A percentile compares a stretch with the other conserved stretches of the same genome.
phyloP scores from a whole-genome alignment of 345 rosid genomes.

The Eucalyptus cladocalyx region DNA sequence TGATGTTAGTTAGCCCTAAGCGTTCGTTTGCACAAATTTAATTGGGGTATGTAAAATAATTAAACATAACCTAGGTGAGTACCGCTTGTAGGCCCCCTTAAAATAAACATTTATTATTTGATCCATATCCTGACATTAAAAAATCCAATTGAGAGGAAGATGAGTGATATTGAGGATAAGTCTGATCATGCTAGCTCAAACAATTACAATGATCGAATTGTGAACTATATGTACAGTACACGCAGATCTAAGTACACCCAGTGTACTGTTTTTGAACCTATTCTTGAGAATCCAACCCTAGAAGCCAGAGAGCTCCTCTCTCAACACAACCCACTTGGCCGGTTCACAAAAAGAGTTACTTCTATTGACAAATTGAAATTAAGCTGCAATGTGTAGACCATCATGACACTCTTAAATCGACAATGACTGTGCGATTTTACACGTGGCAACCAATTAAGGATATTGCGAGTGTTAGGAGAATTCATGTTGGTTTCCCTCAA shows the following conservation, averaged over 20 bases:
- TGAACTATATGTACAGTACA: not conserved
- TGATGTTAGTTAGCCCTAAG: not conserved
- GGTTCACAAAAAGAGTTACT: not conserved
- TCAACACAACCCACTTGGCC: not conserved
- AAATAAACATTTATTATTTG: not conserved
- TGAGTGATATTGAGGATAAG: not conserved
- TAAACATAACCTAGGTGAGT: not conserved
- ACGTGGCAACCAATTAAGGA: not conserved
- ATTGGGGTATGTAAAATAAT: not conserved
- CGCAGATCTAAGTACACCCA: not conserved
- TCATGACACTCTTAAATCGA: not conserved
- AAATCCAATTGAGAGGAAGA: not conserved
- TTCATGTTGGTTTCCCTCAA: not conserved
- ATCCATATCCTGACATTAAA: not conserved
- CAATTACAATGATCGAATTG: not conserved
- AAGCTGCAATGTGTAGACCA: not conserved
- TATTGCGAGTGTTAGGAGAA: not conserved
- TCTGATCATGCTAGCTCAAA: not conserved
- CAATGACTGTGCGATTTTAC: not conserved
- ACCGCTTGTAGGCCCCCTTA: not conserved
- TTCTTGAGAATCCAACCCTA: not conserved
- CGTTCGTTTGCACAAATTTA: not conserved
- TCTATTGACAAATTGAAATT: not conserved
- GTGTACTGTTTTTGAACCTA: not conserved
- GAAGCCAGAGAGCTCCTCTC: not conserved